phyloP scores from a whole-genome alignment of 768 basidiomycete genomes.

The Leccinum incarnatum region DNA sequence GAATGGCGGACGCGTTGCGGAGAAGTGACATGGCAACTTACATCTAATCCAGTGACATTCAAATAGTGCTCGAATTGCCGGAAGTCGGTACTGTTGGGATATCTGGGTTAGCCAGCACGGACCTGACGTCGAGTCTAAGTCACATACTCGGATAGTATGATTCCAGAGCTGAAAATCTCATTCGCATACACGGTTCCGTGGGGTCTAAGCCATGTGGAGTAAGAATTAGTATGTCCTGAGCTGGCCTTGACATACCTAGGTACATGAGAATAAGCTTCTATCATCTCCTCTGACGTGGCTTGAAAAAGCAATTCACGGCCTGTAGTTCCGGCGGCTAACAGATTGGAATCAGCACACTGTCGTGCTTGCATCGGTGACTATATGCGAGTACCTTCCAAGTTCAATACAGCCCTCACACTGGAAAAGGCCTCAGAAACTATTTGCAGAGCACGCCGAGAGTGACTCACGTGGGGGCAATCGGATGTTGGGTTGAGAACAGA shows the following conservation, averaged over 20 bases:
- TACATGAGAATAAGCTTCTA: conserved; percentile 81
- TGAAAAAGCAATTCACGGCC: conserved; percentile 93
- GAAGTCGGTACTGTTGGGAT: conserved; percentile 76
- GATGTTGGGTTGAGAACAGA: conserved; percentile 89
- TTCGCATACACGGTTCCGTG: conserved; percentile 88
- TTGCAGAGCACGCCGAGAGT: not conserved
- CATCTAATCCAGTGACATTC: conserved; percentile 89
- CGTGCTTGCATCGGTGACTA: not conserved
- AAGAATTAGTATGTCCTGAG: conserved; percentile 23
- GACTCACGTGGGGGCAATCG: conserved; percentile 62
- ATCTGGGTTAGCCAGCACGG: conserved; percentile 12
- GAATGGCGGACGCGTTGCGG: not conserved
- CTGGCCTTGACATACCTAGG: conserved; percentile 72
- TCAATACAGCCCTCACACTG: conserved; percentile 58
- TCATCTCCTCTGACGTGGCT: conserved; percentile 94
- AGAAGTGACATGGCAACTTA: conserved; percentile 35
- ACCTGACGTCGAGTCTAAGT: not conserved
- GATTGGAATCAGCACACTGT: conserved; percentile 4
- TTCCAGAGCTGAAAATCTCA: conserved; percentile 89
- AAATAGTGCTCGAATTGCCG: conserved; percentile 90
- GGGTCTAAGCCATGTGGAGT: conserved; percentile 51
- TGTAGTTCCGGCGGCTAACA: conserved; percentile 74
- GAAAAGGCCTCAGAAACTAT: conserved; percentile 1
- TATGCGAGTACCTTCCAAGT: conserved; percentile 69
- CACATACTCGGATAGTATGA: conserved; percentile 82